Percentiles rank a stretch among this genome's conserved stretches.
Conservation (phyloP, 805 yeast species). For the Yarrowia divulgata region DNA sequence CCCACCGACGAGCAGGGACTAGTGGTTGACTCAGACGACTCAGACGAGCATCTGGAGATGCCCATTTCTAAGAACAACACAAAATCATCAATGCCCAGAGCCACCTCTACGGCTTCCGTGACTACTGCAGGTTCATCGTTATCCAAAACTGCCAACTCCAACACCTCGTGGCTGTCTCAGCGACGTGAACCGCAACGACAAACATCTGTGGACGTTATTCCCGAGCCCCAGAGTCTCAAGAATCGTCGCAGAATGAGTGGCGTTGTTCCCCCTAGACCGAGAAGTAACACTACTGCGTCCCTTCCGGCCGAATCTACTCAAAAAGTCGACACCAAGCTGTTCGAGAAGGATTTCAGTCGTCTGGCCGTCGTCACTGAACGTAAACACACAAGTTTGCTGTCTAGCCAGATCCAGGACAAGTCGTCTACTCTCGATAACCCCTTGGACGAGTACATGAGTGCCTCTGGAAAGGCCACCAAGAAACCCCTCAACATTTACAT, state of each 20-base stretch:
- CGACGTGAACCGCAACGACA: conserved; percentile 19
- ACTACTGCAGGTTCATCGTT: conserved; percentile 22
- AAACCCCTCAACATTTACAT: conserved; percentile 49
- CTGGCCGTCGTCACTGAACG: background rate
- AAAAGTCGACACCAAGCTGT: conserved; percentile 17
- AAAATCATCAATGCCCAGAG: conserved; percentile 17
- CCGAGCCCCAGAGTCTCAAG: conserved; percentile 25
- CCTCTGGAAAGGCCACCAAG: conserved; percentile 51
- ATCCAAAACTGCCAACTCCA: conserved; percentile 32
- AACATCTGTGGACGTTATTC: conserved; percentile 23
- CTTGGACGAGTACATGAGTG: conserved; percentile 50
- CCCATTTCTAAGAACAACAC: conserved; percentile 40
- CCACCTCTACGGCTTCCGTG: conserved; percentile 26
- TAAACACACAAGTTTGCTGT: background rate
- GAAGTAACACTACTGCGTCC: conserved; percentile 39
- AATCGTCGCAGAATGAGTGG: conserved; percentile 17
- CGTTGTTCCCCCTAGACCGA: conserved; percentile 9
- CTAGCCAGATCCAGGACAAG: conserved; percentile 46
- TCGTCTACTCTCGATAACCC: conserved; percentile 49
- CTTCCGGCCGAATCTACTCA: conserved; percentile 20
- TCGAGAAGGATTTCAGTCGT: conserved; percentile 29
- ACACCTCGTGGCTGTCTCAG: conserved; percentile 24
- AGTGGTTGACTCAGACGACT: conserved; percentile 45
- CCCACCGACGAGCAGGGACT: conserved; percentile 41
- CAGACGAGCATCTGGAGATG: conserved; percentile 40